These are phyloP conservation scores for Colletotrichum acutatum DNA, from an alignment of 2,329 filamentous ascomycete species.

Conservation along the genomic window DNA sequence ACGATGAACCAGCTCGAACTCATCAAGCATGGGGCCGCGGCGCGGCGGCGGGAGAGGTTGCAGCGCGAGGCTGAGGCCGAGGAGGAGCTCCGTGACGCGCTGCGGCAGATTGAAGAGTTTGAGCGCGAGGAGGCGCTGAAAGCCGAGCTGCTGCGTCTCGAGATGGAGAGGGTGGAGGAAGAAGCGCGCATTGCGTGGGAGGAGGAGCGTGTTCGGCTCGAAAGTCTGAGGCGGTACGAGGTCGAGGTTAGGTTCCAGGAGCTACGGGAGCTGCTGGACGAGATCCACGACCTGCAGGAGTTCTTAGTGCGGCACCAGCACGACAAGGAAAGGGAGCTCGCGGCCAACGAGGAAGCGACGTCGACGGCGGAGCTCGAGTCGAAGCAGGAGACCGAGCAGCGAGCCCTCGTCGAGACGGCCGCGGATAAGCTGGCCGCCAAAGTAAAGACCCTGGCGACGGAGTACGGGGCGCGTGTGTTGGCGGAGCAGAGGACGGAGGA, in stretches of 20 bases:
- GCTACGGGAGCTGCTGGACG: constrained; percentile 48
- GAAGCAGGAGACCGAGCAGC: constrained; percentile 47
- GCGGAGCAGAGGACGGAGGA: constrained; percentile 57
- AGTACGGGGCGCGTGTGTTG: constrained; percentile 53
- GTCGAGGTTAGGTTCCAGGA: constrained; percentile 52
- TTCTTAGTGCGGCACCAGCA: constrained; percentile 51
- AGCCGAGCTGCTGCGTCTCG: constrained; percentile 51
- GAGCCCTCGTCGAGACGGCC: constrained; percentile 40
- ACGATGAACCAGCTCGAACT: constrained; percentile 56
- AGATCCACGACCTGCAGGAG: constrained; percentile 56
- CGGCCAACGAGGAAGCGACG: constrained; percentile 39
- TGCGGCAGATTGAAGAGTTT: constrained; percentile 58
- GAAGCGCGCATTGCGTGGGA: constrained; percentile 51
- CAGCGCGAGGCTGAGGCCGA: constrained; percentile 47
- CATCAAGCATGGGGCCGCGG: constrained; percentile 51
- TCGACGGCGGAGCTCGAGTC: constrained; percentile 45
- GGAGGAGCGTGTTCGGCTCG: constrained; percentile 50
- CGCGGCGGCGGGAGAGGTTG: constrained; percentile 47
- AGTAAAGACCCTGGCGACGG: constrained; percentile 49
- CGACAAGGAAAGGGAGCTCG: constrained; percentile 45
- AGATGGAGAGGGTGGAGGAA: constrained; percentile 47
- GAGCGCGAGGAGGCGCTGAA: constrained; percentile 58
- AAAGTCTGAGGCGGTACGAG: constrained; percentile 52
- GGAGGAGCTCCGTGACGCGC: constrained; percentile 47
- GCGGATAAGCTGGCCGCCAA: constrained; percentile 45